Conservation (phyloP, 148 eudicot species). For the Drosera capensis region DNA sequence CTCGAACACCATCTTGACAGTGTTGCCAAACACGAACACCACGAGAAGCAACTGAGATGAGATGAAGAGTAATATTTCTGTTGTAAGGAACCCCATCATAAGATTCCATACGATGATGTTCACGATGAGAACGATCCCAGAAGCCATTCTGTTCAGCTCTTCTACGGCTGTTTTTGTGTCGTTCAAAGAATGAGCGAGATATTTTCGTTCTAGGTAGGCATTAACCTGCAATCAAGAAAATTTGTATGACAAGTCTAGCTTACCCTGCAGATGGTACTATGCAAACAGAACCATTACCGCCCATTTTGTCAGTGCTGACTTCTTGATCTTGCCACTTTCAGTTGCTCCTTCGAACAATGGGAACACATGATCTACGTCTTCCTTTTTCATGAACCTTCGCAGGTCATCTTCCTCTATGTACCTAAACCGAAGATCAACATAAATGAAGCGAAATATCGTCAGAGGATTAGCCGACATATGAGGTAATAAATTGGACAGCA, state of each 20-base stretch:
- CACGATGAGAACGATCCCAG: not conserved
- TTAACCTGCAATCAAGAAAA: slow-evolving; percentile 1
- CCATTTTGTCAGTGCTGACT: slow-evolving; percentile 7
- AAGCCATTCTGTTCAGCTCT: not conserved
- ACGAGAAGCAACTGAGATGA: slow-evolving; percentile 1
- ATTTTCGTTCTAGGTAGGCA: slow-evolving; percentile 1
- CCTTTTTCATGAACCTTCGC: slow-evolving; percentile 9
- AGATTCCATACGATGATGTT: slow-evolving; percentile 3
- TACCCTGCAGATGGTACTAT: too few relatives aligned
- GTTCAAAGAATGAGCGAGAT: slow-evolving; percentile 5
- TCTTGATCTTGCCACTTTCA: slow-evolving; percentile 9
- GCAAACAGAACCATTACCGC: slow-evolving; percentile 6
- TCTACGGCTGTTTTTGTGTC: slow-evolving; percentile 7
- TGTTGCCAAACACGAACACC: slow-evolving; percentile 2
- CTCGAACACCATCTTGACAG: not conserved
- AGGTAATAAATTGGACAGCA: not conserved
- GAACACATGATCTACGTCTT: slow-evolving; percentile 3
- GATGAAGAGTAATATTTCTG: not conserved
- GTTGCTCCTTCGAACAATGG: slow-evolving; percentile 10
- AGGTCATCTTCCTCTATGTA: slow-evolving; percentile 10
- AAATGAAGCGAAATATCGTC: too few relatives aligned
- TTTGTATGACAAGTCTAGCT: not conserved
- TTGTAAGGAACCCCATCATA: not conserved
- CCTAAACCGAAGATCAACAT: slow-evolving; percentile 4
- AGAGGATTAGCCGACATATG: too few relatives aligned